phyloP scores from a whole-genome alignment of 441 rosid genomes.

The Erysimum cheiri region DNA sequence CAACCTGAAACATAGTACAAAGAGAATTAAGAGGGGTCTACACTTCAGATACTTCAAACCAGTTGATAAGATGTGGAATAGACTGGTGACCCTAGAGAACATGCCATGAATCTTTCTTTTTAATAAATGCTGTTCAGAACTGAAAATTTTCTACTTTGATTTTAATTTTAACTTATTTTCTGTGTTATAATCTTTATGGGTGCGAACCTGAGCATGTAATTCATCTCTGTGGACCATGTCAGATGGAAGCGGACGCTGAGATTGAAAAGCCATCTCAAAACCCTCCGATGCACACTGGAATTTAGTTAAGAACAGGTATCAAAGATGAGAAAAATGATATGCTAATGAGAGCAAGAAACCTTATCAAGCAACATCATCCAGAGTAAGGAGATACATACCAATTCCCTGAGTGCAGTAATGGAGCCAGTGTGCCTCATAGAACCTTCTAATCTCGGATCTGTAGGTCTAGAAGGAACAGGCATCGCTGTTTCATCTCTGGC shows the following conservation, averaged over 20 bases:
- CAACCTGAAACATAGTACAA: conserved; percentile 63
- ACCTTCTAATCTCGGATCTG: conserved; percentile 76
- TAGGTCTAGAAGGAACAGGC: conserved; percentile 66
- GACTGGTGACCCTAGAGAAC: conserved; percentile 8
- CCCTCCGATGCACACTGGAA: conserved; percentile 87
- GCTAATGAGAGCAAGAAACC: conserved; percentile 15
- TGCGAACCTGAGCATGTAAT: conserved; percentile 83
- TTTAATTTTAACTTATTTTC: not conserved
- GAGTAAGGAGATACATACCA: conserved; percentile 62
- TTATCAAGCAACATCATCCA: conserved; percentile 4
- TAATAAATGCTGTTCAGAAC: not conserved
- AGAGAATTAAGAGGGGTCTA: conserved; percentile 17
- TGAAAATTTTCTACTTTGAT: not conserved
- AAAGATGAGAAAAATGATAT: conserved; percentile 37
- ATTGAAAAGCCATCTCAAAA: conserved; percentile 66
- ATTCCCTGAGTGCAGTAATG: conserved; percentile 81
- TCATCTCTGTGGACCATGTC: conserved; percentile 77
- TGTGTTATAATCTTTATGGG: conserved; percentile 6
- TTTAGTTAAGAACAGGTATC: conserved; percentile 36
- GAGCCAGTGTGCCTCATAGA: conserved; percentile 66
- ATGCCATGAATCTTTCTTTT: conserved; percentile 4
- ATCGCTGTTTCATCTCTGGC: conserved; percentile 66
- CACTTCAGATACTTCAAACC: conserved; percentile 26
- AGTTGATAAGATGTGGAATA: conserved; percentile 17
- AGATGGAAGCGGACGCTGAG: conserved; percentile 57